These are phyloP conservation scores for Tricholoma furcatifolium DNA, from an alignment of 768 basidiomycete genomes.

Conservation along the genomic window DNA sequence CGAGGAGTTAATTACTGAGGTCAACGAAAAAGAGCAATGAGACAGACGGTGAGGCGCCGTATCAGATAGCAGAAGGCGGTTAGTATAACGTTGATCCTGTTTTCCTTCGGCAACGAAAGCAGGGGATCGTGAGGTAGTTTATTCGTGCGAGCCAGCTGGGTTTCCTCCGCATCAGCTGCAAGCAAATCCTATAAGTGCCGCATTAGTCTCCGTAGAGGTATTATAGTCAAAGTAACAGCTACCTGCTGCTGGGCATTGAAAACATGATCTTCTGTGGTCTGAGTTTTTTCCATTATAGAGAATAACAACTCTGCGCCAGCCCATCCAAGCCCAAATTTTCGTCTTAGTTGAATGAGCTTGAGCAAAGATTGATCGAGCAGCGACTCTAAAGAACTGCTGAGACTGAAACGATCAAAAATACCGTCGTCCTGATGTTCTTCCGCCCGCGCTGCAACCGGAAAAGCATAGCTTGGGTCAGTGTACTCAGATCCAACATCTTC, in stretches of 20 bases:
- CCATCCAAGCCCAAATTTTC: constrained; percentile 60
- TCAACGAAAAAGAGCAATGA: background rate
- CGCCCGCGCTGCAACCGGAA: constrained; percentile 5
- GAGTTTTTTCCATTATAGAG: constrained; percentile 42
- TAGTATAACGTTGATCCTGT: constrained; percentile 57
- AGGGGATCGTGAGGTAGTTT: constrained; percentile 59
- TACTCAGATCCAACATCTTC: constrained; percentile 26
- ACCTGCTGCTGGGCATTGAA: constrained; percentile 32
- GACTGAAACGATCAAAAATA: constrained; percentile 58
- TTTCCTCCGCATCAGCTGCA: constrained; percentile 46
- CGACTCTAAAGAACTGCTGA: constrained; percentile 62
- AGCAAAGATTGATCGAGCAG: constrained; percentile 58
- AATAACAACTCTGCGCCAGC: constrained; percentile 62
- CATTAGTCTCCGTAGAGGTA: background rate
- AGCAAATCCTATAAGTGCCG: constrained; percentile 31
- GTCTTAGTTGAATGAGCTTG: constrained; percentile 49
- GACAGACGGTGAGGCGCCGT: constrained; percentile 55
- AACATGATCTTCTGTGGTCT: constrained; percentile 39
- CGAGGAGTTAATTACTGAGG: background rate
- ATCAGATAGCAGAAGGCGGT: constrained; percentile 65
- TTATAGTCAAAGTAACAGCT: constrained; percentile 1
- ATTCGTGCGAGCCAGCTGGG: constrained; percentile 34
- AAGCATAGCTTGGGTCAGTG: constrained; percentile 18
- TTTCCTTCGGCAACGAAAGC: constrained; percentile 23
- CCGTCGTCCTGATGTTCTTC: constrained; percentile 36